These are phyloP conservation scores for Trebouxia sp. DNA, from an alignment of 139 green algal genomes.

Conservation along the genomic window DNA sequence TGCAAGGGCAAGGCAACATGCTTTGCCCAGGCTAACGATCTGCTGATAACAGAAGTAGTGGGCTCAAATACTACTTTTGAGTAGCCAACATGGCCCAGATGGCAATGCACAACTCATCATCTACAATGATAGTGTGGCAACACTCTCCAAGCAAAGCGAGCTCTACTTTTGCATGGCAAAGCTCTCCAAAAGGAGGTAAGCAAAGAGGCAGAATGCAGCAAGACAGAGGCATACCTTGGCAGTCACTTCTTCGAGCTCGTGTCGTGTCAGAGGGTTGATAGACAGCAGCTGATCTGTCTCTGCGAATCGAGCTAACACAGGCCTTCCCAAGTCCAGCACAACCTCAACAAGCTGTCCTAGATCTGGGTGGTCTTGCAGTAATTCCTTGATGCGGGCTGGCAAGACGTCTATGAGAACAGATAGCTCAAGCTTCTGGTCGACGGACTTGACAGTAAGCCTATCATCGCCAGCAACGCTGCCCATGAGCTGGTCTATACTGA, in stretches of 20 bases:
- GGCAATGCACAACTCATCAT: not conserved
- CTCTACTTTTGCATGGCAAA: not conserved
- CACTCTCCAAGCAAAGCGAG: not conserved
- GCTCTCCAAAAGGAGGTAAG: not conserved
- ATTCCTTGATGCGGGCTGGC: not conserved
- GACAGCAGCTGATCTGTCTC: constrained; percentile 56
- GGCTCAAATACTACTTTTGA: not conserved
- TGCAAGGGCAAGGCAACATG: constrained; percentile 29
- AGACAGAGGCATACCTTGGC: constrained; percentile 44
- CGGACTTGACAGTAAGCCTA: not conserved
- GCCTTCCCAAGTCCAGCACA: constrained; percentile 84
- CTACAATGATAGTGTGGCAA: not conserved
- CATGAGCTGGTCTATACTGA: not conserved
- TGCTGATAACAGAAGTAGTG: not conserved
- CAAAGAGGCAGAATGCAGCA: too few species aligned
- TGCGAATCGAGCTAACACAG: constrained; percentile 76
- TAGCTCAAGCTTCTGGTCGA: not conserved
- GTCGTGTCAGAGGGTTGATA: constrained; percentile 48
- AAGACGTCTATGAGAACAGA: not conserved
- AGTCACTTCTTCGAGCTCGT: constrained; percentile 67
- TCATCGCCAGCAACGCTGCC: not conserved
- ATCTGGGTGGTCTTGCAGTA: not conserved
- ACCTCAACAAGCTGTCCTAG: constrained; percentile 73
- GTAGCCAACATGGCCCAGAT: not conserved
- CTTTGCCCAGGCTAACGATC: not conserved